A percentile compares a stretch with the other conserved stretches of the same genome.
These are phyloP conservation scores for Psophocarpus tetragonolobus DNA, from an alignment of 306 rosid genomes.

Conservation along the genomic window DNA sequence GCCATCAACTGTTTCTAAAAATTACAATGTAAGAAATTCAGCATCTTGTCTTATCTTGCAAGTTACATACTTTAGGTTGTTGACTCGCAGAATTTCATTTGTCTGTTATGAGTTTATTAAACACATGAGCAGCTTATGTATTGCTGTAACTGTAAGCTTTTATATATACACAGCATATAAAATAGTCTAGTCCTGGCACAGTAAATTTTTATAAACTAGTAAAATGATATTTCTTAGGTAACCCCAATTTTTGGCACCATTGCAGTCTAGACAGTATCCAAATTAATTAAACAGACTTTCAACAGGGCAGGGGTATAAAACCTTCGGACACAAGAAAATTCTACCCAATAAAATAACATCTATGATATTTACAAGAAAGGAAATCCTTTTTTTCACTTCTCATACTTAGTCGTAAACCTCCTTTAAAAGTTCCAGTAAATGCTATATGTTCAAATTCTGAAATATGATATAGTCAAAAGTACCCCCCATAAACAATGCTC, in stretches of 20 bases:
- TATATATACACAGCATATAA: not conserved
- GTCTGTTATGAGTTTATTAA: not conserved
- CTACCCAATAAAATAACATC: not conserved
- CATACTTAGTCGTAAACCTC: not conserved
- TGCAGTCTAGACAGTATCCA: not conserved
- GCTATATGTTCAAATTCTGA: not conserved
- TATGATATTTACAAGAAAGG: not conserved
- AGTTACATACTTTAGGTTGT: not conserved
- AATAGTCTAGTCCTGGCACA: not conserved
- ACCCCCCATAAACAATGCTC: not conserved
- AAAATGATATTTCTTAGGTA: not conserved
- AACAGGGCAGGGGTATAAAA: not conserved
- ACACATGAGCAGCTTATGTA: not conserved
- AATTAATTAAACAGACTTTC: not conserved
- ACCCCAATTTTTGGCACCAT: not conserved
- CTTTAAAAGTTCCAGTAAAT: not conserved
- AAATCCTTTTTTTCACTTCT: not conserved
- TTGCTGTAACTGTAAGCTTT: not conserved
- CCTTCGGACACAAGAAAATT: not conserved
- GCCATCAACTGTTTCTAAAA: not conserved
- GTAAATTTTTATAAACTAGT: not conserved
- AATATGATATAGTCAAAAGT: not conserved
- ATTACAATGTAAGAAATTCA: not conserved
- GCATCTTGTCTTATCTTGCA: not conserved
- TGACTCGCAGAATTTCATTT: not conserved